phyloP scores from a whole-genome alignment of 225 moss, liverwort and hornwort genomes.

The Climacium dendroides region DNA sequence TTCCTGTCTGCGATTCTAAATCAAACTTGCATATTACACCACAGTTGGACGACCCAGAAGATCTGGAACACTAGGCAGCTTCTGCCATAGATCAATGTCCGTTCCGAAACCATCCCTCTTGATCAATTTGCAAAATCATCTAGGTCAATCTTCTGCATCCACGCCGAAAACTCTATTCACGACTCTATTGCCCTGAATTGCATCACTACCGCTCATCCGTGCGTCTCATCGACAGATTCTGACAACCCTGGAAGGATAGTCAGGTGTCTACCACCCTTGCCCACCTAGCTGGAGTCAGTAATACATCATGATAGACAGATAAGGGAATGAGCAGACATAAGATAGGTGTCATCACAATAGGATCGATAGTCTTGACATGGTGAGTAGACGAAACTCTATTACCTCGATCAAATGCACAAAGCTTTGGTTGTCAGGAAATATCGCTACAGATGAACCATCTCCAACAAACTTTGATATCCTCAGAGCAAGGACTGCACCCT shows the following conservation, averaged over 20 bases:
- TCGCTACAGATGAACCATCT: not conserved
- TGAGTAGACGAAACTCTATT: not conserved
- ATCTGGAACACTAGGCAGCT: not conserved
- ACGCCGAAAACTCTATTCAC: not conserved
- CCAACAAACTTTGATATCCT: not conserved
- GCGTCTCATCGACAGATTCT: not conserved
- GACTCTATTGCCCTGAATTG: not conserved
- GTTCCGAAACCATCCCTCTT: not conserved
- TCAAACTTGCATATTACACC: not conserved
- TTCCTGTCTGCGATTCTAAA: not conserved
- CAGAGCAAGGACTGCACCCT: not conserved
- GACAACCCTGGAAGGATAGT: not conserved
- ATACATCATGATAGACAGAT: not conserved
- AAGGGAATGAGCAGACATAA: not conserved
- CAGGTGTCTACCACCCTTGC: not conserved
- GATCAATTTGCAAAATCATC: not conserved
- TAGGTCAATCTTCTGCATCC: not conserved
- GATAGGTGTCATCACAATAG: not conserved
- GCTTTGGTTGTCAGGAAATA: not conserved
- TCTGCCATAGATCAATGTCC: not conserved
- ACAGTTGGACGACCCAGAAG: not conserved
- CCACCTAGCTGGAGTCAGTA: not conserved
- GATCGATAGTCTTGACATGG: too few relatives aligned
- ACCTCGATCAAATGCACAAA: not conserved
- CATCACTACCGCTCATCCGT: not conserved